These are phyloP conservation scores for Alopecurus myosuroides DNA, from an alignment of 176 grass and related monocot genomes.

Conservation along the genomic window DNA sequence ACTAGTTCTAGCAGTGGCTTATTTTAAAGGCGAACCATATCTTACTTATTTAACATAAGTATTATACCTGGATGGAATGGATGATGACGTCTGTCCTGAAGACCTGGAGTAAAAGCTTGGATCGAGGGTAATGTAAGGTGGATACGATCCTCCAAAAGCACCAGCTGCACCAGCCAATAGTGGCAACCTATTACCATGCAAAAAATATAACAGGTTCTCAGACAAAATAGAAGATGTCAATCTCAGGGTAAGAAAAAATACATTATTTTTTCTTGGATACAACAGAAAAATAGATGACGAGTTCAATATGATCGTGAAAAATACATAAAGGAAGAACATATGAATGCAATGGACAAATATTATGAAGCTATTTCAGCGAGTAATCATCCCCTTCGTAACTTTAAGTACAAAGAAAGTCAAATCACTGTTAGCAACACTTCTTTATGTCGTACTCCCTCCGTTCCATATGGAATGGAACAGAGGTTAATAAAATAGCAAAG, in stretches of 20 bases:
- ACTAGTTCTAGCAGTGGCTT: background rate
- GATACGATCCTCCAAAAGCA: constrained; percentile 70
- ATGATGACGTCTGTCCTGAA: constrained; percentile 60
- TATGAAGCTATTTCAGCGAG: constrained; percentile 4
- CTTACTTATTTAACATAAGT: background rate
- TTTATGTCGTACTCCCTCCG: background rate
- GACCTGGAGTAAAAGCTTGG: constrained; percentile 63
- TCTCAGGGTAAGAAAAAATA: background rate
- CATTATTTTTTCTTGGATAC: background rate
- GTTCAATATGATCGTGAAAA: background rate
- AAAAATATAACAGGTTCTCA: background rate
- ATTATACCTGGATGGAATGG: constrained; percentile 57
- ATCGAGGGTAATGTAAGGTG: constrained; percentile 83
- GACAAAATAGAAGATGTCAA: background rate
- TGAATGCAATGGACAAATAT: background rate
- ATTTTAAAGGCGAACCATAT: background rate
- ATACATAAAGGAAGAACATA: background rate
- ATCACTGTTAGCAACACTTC: background rate
- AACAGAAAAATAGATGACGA: background rate
- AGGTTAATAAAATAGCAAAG: background rate
- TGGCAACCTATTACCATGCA: constrained; percentile 57
- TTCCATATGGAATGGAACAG: no score
- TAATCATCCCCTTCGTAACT: background rate
- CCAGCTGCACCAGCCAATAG: constrained; percentile 69
- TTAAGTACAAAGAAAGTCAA: background rate